phyloP scores from a whole-genome alignment of 2,329 filamentous ascomycete species.

The Plectosphaerella plurivora region DNA sequence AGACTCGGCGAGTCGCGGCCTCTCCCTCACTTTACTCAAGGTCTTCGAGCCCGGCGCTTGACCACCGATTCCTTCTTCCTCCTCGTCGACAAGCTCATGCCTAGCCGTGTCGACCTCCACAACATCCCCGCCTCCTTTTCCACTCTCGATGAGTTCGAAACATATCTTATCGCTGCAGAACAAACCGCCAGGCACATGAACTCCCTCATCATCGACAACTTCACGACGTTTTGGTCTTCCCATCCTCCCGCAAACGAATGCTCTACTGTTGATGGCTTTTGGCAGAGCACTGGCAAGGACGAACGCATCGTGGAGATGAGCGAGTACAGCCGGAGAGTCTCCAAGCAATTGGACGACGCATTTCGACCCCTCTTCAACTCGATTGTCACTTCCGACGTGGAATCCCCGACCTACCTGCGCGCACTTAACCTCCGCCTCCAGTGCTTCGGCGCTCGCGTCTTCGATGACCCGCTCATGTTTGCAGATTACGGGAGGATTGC shows the following conservation, averaged over 20 bases:
- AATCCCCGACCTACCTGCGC: conserved; percentile 20
- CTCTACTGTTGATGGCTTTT: too few species aligned
- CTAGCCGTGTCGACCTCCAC: conserved; percentile 3
- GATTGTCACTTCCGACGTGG: conserved; percentile 18
- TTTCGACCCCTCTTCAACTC: conserved; percentile 27
- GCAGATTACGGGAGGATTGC: conserved; percentile 14
- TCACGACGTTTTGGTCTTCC: too few species aligned
- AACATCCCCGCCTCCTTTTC: conserved; percentile 14
- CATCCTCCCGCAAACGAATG: too few species aligned
- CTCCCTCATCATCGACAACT: too few species aligned
- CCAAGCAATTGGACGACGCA: conserved; percentile 16
- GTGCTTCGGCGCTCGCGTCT: conserved; percentile 15
- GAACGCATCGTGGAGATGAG: too few species aligned
- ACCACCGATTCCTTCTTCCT: conserved; percentile 20
- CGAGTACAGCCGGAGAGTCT: too few species aligned
- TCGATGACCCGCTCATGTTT: conserved; percentile 21
- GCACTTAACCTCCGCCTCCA: conserved; percentile 28
- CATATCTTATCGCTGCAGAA: conserved; percentile 12
- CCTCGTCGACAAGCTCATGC: conserved; percentile 16
- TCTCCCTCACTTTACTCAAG: conserved; percentile 17
- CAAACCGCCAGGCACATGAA: not conserved
- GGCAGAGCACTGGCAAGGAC: too few species aligned
- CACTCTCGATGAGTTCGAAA: conserved; percentile 18
- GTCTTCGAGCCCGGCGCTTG: conserved; percentile 13
- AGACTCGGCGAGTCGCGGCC: conserved; percentile 14